Base-by-base conservation (phyloP, 768 basidiomycete species). In the Mycena indigotica region DNA sequence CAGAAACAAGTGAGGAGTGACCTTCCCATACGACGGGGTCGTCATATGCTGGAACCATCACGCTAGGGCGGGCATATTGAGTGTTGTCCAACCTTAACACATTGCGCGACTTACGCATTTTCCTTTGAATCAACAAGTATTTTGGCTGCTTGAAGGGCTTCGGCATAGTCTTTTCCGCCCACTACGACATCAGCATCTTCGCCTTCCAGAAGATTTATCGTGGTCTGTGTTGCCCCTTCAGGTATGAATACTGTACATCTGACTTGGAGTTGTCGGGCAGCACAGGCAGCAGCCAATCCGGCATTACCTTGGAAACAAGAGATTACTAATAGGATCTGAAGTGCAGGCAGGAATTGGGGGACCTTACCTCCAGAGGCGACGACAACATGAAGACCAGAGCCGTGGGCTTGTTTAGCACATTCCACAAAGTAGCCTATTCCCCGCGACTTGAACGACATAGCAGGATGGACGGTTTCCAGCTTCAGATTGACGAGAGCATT, bases 321-420 rank as follows among this genome's bases (percentile, higher is more conserved):
- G n/a, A n/a, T n/a, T n/a, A n/a, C n/a, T n/a, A n/a, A n/a, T n/a
- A n/a, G n/a, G n/a, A n/a, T n/a, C n/a, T n/a, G n/a, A n/a, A n/a
- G n/a, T n/a, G n/a, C n/a, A n/a, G n/a, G n/a, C n/a, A n/a, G n/a
- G n/a, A n/a, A n/a, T n/a, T n/a, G n/a, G n/a, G n/a, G n/a, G n/a
- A n/a, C n/a, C n/a, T n/a, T n/a, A n/a, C 90, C 90, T 4, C 86
- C 82, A 0, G 90, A 92, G 0, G 90, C 88, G 50, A 86, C 83
- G 40, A 91, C 74, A 40, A 86, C 73, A 68, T 89, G 90, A 4
- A 85, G 75, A 26, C 69, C 66, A 13, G 77, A 67, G 0, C 90
- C 89, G 52, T 81, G 75, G 19, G 67, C 71, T 56, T 77, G 73
- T 52, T 78, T 77, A 19, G 80, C 81, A 28, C 77, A 73, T 62